Evolutionary conservation across 768 basidiomycete species (phyloP).

Genomic region (Mycena indigotica): DNA sequence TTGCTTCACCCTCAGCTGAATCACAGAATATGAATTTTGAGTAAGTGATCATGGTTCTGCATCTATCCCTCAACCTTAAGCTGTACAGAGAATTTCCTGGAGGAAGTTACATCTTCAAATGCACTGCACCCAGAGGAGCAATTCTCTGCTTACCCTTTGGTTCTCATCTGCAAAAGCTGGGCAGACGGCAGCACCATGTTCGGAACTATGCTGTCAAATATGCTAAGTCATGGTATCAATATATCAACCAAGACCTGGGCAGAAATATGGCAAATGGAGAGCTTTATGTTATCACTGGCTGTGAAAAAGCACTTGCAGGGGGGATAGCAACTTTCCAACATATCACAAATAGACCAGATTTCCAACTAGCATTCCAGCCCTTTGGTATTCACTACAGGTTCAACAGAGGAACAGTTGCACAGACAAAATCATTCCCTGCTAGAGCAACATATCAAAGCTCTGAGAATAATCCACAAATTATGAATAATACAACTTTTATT

Average conservation of each 20-base stretch:
- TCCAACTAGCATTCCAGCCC: not conserved
- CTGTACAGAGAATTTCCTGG: not conserved
- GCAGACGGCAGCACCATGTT: not conserved
- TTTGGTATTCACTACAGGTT: not conserved
- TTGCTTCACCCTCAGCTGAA: not conserved
- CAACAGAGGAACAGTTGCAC: not conserved
- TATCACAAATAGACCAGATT: not conserved
- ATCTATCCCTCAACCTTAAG: not conserved
- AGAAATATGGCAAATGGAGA: slow-evolving; percentile 15
- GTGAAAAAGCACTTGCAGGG: slow-evolving; percentile 21
- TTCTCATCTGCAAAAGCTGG: slow-evolving; percentile 12
- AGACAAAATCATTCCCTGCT: not conserved
- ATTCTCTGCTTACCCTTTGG: slow-evolving; percentile 23
- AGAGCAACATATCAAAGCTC: not conserved
- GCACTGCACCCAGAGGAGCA: slow-evolving; percentile 12
- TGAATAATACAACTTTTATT: slow-evolving; percentile 9
- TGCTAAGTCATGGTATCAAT: slow-evolving; percentile 24
- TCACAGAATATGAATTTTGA: not conserved
- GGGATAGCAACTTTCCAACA: slow-evolving; percentile 20
- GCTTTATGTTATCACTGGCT: slow-evolving; percentile 27
- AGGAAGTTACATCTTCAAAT: not conserved
- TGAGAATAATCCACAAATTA: not conserved
- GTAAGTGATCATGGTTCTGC: not conserved
- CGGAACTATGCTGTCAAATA: slow-evolving; percentile 16
- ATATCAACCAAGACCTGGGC: slow-evolving; percentile 11